Conservation (phyloP, 2,329 filamentous ascomycete species). For the Coleophoma crateriformis region DNA sequence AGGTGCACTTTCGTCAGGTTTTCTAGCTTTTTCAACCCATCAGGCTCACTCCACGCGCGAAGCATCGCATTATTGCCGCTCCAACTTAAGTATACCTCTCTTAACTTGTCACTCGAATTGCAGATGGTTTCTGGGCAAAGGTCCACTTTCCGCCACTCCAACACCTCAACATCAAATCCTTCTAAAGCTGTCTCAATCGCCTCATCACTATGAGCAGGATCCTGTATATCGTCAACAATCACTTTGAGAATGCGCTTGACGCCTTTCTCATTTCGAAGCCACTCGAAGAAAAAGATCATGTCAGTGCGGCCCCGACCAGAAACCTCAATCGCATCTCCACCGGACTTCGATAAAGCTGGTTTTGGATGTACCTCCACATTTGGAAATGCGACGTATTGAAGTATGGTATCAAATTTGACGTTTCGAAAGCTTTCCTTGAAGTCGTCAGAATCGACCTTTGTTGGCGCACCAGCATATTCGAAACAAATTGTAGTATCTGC, state of each 20-base stretch:
- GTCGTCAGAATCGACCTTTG: background rate
- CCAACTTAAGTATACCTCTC: conserved; percentile 25
- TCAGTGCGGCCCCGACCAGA: conserved; percentile 10
- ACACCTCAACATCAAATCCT: conserved; percentile 21
- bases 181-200: conserved; percentile 22
- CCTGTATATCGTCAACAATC: conserved; percentile 18
- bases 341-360: no score
- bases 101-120: conserved; percentile 8
- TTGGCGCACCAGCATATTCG: background rate
- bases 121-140: conserved; percentile 20
- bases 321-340: no score
- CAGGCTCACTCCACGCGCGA: conserved; percentile 24
- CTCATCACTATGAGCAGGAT: conserved; percentile 22
- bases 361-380: conserved; percentile 4
- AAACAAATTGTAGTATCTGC: background rate
- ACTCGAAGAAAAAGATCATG: conserved; percentile 23
- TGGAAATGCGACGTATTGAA: conserved; percentile 23
- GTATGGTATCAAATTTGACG: conserved; percentile 19
- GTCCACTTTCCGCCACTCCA: conserved; percentile 26
- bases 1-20: conserved; percentile 20
- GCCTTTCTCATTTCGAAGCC: conserved; percentile 17
- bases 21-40: conserved; percentile 17
- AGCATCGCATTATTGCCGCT: conserved; percentile 29
- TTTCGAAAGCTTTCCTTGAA: conserved; percentile 8
- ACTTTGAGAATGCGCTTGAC: conserved; percentile 23